Percentiles rank a stretch among this genome's conserved stretches.
phyloP scores from a whole-genome alignment of 352 stramenopile species.

The Hyaloperonospora brassicae region DNA sequence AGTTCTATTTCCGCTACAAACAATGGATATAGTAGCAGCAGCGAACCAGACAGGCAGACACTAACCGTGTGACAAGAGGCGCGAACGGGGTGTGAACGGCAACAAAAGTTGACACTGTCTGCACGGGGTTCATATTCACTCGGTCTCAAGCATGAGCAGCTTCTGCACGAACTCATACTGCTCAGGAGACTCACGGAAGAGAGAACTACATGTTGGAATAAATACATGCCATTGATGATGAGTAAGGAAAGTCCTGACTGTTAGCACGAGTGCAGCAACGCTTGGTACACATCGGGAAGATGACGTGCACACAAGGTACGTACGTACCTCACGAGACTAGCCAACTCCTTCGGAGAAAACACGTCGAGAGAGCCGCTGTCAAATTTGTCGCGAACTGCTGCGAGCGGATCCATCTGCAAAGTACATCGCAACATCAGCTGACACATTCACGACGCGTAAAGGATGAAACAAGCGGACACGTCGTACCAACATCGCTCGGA shows the following conservation, averaged over 20 bases:
- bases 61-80: constrained; percentile 5
- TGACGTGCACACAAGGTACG: background rate
- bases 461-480: background rate
- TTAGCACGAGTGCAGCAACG: background rate
- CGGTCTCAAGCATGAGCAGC: constrained; percentile 16
- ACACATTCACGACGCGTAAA: constrained; percentile 1
- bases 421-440: constrained; percentile 1
- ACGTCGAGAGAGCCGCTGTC: constrained; percentile 30
- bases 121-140: background rate
- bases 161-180: constrained; percentile 37
- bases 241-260: background rate
- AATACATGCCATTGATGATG: constrained; percentile 3
- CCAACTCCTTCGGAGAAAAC: constrained; percentile 40
- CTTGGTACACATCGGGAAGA: background rate
- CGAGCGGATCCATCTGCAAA: constrained; percentile 45
- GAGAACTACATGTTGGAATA: constrained; percentile 26
- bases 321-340: constrained; percentile 39
- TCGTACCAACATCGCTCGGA: constrained; percentile 43
- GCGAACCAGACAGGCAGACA: background rate
- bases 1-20: constrained; percentile 81
- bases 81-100: constrained; percentile 1
- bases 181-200: constrained; percentile 57
- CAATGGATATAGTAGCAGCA: constrained; percentile 52
- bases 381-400: constrained; percentile 55
- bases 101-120: background rate